A percentile compares a stretch with the other conserved stretches of the same genome.
Conservation (phyloP, 768 basidiomycete species). For the Xerocomus spinulosus region DNA sequence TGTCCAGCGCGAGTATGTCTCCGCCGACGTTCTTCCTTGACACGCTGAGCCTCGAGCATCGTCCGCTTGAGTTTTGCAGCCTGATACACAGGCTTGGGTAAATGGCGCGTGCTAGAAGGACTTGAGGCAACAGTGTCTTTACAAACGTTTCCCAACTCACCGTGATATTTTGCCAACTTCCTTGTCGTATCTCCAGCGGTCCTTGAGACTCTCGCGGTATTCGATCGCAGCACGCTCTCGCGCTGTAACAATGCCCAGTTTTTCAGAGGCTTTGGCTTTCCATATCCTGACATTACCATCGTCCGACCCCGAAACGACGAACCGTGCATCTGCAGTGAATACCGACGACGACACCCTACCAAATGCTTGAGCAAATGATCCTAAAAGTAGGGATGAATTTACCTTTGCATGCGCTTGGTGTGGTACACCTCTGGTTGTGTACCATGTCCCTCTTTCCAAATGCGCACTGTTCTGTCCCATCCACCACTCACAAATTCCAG, state of each 20-base stretch:
- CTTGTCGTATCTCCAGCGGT: constrained; percentile 82
- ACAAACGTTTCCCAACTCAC: constrained; percentile 39
- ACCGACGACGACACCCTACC: constrained; percentile 79
- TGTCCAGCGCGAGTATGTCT: constrained; percentile 85
- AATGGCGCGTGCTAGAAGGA: constrained; percentile 59
- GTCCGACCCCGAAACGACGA: constrained; percentile 86
- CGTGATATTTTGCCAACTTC: constrained; percentile 79
- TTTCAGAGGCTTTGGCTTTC: constrained; percentile 92
- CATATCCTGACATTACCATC: constrained; percentile 94
- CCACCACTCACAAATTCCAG: constrained; percentile 93
- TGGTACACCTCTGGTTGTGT: constrained; percentile 88
- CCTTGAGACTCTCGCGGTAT: constrained; percentile 82
- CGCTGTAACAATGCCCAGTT: constrained; percentile 85
- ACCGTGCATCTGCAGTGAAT: constrained; percentile 88
- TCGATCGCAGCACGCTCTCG: constrained; percentile 89
- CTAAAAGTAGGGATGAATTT: constrained; percentile 4
- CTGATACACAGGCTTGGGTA: constrained; percentile 89
- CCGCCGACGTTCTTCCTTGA: constrained; percentile 91
- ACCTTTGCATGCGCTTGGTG: constrained; percentile 99
- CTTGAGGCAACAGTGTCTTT: constrained; percentile 2
- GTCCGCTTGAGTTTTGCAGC: constrained; percentile 84
- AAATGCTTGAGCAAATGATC: not conserved
- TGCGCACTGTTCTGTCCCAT: constrained; percentile 90
- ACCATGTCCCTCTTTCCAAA: constrained; percentile 88
- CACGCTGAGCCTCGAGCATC: constrained; percentile 84